Evolutionary conservation across 2,329 filamentous ascomycete genomes (phyloP), one percentile per base, ranked within the genome.

Genomic region (Aspergillus intermedius): DNA sequence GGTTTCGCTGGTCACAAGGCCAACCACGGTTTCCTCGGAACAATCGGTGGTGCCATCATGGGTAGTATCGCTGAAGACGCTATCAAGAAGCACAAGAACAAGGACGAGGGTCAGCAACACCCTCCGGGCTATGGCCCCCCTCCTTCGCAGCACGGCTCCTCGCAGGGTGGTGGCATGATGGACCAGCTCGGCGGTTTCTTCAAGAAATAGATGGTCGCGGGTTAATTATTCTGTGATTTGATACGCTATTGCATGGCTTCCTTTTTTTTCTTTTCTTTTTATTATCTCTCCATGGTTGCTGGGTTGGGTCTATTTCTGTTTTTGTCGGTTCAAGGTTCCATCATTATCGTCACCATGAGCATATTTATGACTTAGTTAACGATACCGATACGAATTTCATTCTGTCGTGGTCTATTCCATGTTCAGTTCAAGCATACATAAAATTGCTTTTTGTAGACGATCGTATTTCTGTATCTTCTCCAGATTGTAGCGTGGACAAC

Each of bases 21-120:
- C 53, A 64, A 71, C 54, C 74, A 76, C 60, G 74, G 74, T 25
- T 61, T 76, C 57, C 66, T 76, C 45, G 74, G 74, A 50, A 68
- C 73, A 5, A 64, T 76, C 39, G 73, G 72, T 50, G 74, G 74
- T 39, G 74, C 74, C 28, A 71, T 76, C 52, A 62, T 72, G 6
- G 74, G 74, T 43, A 70, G 67, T 52, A 61, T 74, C 46, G 64
- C 70, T 5, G 70, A 76, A 54, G 74, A 76, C 48, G 68, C 68
- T 17, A 51, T 67, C 45, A 73, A 74, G 64, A 71, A 73, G 63
- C 62, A 71, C 54, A 67, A 66, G 53, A 64, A 71, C 53, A 60
- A 70, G 53, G 59, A 72, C 5, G 55, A 66, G 35, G 49, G 55
- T 40, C 50, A 60, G 30, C 15, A 44, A 22, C 52, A 49, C 15